phyloP scores from a whole-genome alignment of 768 basidiomycete species.

The Hydnomerulius pinastri region DNA sequence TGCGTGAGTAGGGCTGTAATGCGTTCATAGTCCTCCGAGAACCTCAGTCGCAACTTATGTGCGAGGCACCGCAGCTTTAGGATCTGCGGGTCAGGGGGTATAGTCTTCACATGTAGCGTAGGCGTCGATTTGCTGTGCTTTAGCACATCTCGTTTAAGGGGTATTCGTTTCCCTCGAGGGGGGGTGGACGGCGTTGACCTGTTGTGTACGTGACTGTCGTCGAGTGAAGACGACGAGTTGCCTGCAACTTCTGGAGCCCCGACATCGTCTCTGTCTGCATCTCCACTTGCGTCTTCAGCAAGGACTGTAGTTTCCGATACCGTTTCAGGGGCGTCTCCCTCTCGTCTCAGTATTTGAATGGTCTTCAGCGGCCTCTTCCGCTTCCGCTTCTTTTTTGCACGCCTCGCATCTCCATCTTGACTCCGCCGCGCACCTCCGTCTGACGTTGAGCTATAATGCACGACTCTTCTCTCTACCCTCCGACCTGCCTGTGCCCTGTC shows the following conservation, averaged over 20 bases:
- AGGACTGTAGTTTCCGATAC: conserved; percentile 25
- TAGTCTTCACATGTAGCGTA: conserved; percentile 39
- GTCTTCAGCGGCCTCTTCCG: conserved; percentile 35
- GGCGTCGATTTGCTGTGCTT: conserved; percentile 52
- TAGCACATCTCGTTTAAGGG: conserved; percentile 26
- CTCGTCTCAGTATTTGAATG: conserved; percentile 31
- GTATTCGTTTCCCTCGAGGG: conserved; percentile 22
- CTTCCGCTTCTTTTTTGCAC: conserved; percentile 41
- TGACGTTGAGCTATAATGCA: conserved; percentile 35
- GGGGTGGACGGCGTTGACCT: conserved; percentile 34
- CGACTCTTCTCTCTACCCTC: conserved; percentile 27
- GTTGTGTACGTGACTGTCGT: conserved; percentile 13
- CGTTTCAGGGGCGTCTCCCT: conserved; percentile 17
- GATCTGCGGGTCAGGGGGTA: conserved; percentile 48
- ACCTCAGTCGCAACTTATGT: conserved; percentile 54
- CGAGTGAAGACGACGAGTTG: conserved; percentile 33
- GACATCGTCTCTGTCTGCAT: conserved; percentile 26
- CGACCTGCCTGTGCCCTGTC: conserved; percentile 52
- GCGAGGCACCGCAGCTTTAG: conserved; percentile 56
- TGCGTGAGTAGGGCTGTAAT: conserved; percentile 34
- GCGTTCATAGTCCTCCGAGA: conserved; percentile 50
- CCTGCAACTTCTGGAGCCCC: conserved; percentile 19
- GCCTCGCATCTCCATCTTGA: conserved; percentile 39
- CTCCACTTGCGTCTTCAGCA: conserved; percentile 25
- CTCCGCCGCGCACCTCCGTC: conserved; percentile 41